Base-by-base conservation (phyloP, 73 alveolate genomes). In the Stentor coeruleus region DNA sequence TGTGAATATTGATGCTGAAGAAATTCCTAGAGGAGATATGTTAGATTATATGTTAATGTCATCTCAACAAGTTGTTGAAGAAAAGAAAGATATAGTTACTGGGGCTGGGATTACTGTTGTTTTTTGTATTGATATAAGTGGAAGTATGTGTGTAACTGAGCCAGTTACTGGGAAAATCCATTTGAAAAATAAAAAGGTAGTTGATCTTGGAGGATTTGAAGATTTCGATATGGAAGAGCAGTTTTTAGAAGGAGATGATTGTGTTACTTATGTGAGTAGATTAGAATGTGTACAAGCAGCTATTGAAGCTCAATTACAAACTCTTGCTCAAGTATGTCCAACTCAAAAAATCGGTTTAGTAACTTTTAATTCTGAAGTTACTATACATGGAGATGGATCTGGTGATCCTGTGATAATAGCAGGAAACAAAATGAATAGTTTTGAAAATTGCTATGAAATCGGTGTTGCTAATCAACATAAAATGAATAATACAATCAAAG, bases 221-320 rank as follows among this genome's bases (percentile, higher is more conserved):
- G 79, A 66, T 66, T 66, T 80, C 39, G 98, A 91, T 59, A 82
- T 88, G 79, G 86, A 93, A 39, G 81, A 73, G 20, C 89, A 94
- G 72, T 73, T 73, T 59, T 3, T 55, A 81, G 86, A 85, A 30
- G 86, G 84, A 59, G 91, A 88, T 59, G 81, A 85, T 39, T 84
- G 92, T 83, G 81, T 90, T 38, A 93, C 93, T 58, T 91, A 89
- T 86, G 90, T 96, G 26, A 87, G 97, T n/a, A 79, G 99, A 60
- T 79, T 95, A 81, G 91, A 95, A 85, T 95, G 97, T 81, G 97
- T 96, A 2, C 95, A 95, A 81, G 92, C 96, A 31, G 98, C 99
- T 30, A 95, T 96, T 41, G 95, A 90, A 33, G 58, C 88, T 6
- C 87, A 96, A 87, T 77, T 96, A 20, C 59, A 74, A 31, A 91